Conservation (phyloP, 345 rosid genomes). For the Eucalyptus regnans region DNA sequence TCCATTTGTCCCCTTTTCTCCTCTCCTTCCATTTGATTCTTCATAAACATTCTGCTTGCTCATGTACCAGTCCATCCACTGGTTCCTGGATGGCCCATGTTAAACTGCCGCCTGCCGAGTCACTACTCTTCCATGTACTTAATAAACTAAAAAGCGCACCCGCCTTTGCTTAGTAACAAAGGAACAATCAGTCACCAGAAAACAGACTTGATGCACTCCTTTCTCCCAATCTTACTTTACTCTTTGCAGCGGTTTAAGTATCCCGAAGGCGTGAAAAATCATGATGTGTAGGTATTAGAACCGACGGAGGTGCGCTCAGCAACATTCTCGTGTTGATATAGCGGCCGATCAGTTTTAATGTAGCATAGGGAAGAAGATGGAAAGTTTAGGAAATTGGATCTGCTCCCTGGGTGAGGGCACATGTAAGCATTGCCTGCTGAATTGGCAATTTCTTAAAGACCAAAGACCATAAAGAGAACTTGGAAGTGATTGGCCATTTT, state of each 20-base stretch:
- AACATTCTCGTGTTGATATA: neutral
- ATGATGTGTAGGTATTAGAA: neutral
- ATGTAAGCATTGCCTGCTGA: conserved; percentile 20
- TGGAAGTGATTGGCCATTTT: neutral
- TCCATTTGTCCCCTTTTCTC: neutral
- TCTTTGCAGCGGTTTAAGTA: neutral
- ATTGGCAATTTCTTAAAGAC: conserved; percentile 16
- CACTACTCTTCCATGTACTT: neutral
- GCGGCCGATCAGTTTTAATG: neutral
- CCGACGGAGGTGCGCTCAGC: neutral
- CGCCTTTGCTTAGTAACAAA: conserved; percentile 28
- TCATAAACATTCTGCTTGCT: conserved; percentile 3
- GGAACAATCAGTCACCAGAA: conserved; percentile 12
- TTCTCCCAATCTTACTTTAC: neutral
- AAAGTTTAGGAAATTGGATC: neutral
- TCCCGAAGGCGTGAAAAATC: neutral
- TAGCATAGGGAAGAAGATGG: neutral
- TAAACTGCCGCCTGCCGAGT: neutral
- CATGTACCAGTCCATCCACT: conserved; percentile 11
- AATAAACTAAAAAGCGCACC: conserved; percentile 2
- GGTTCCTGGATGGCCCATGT: conserved; percentile 13
- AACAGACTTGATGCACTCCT: neutral
- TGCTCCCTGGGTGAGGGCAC: conserved; percentile 1
- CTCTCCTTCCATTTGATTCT: conserved; percentile 8
- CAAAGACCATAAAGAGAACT: conserved; percentile 1